A percentile compares a stretch with the other conserved stretches of the same genome.
phyloP scores from a whole-genome alignment of 306 rosid genomes.

The Malus sylvestris region DNA sequence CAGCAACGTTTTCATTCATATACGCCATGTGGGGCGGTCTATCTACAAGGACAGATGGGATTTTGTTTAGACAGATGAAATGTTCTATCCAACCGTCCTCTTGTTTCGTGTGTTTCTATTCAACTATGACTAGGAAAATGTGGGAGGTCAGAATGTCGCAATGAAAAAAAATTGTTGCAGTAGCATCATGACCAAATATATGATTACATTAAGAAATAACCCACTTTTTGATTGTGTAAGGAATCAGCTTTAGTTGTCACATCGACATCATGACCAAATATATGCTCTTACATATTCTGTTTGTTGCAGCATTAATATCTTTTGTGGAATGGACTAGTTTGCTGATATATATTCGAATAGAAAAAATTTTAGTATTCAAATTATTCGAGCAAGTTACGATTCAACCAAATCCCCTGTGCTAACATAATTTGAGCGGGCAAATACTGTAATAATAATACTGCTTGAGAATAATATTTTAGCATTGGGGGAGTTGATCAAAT shows the following conservation, averaged over 20 bases:
- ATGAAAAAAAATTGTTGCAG: neutral
- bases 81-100: too few species aligned
- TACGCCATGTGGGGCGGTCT: too few species aligned
- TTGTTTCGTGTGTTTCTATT: too few species aligned
- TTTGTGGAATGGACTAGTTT: neutral
- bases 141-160: neutral
- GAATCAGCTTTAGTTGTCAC: neutral
- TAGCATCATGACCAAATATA: neutral
- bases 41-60: too few species aligned
- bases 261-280: neutral
- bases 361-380: neutral
- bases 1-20: too few species aligned
- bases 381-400: neutral
- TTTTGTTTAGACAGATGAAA: too few species aligned
- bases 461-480: too few species aligned
- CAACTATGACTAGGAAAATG: neutral
- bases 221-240: too few species aligned
- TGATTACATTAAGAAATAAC: neutral
- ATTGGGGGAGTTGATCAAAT: too few species aligned
- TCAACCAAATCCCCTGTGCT: too few species aligned
- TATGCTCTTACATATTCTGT: neutral
- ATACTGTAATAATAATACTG: too few species aligned
- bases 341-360: neutral
- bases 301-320: neutral
- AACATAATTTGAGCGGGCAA: too few species aligned